Evolutionary conservation across 371 early-diverging fungal species (phyloP), one percentile per base, ranked within the genome.

Genomic region (Mortierella sp.): DNA sequence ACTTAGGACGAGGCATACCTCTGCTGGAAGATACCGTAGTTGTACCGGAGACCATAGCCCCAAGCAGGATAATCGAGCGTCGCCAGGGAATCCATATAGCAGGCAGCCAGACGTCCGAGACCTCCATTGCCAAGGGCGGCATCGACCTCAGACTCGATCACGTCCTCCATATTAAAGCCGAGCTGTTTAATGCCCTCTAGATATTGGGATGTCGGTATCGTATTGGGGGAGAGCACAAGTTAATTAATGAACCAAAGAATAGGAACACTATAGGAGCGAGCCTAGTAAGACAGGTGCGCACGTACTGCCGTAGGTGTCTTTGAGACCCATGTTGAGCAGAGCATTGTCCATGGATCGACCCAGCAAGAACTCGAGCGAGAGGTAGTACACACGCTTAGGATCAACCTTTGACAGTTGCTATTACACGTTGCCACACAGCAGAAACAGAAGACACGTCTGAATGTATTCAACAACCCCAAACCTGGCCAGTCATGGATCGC

Each of bases 111-210:
- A 48, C 95, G 92, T 37, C 95, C 95, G 3, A 97, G 83, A 71
- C 97, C 97, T 67, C 97, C 97, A 78, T 97, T 97, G 46, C 97
- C 97, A 28, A 97, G 87, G 11, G 95, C 97, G 17, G 97, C 96
- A 72, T 97, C 97, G 52, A 86, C 85, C 81, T 97, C 97, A 72
- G 96, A 89, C 55, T 88, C 90, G 44, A 97, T 81, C 49, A 93
- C 72, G 64, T 96, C 96, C 73, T 97, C 96, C 69, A 97, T 81
- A 34, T 83, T 76, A 84, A 95, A 96, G 15, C 97, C 97, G 9
- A 96, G 84, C 21, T 88, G 82, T 24, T 83, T 62, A 15, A 91
- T 70, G 53, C 90, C 88, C 53, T 83, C 79, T 73, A 60, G 47
- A 50, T 24, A n/a, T n/a, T n/a, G n/a, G n/a, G n/a, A n/a, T n/a